Evolutionary conservation across 2,329 filamentous ascomycete genomes (phyloP).

Genomic region (Arachnopeziza araneosa): DNA sequence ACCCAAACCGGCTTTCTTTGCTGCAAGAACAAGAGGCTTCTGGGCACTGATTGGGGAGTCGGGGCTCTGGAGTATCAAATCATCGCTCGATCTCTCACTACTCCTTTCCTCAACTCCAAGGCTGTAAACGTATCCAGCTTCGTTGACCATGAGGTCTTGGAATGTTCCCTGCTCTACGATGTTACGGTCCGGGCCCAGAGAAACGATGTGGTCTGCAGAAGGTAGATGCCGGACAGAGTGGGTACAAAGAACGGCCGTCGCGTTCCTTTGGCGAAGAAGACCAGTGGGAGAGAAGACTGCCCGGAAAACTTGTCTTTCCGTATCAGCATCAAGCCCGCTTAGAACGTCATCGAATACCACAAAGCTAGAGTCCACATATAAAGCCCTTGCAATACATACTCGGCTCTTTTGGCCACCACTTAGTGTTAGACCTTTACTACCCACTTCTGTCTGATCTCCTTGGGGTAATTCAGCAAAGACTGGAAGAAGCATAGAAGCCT

Average conservation of each 20-base stretch:
- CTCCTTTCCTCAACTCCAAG: too few species aligned
- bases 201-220: conserved; percentile 25
- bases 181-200: conserved; percentile 27
- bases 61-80: too few species aligned
- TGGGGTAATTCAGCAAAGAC: conserved; percentile 41
- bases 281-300: conserved; percentile 15
- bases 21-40: too few species aligned
- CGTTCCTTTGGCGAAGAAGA: conserved; percentile 21
- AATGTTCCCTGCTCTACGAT: conserved; percentile 29
- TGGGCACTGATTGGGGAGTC: too few species aligned
- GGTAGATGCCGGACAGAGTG: conserved; percentile 18
- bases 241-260: conserved; percentile 35
- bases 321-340: conserved; percentile 25
- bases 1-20: too few species aligned
- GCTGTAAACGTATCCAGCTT: conserved; percentile 15
- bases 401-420: conserved; percentile 25
- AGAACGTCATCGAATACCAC: conserved; percentile 28
- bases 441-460: conserved; percentile 22
- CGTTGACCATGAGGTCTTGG: conserved; percentile 7
- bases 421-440: conserved; percentile 27
- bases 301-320: conserved; percentile 21
- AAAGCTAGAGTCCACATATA: conserved; percentile 31
- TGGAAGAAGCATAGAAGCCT: conserved; percentile 56
- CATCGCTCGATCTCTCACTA: too few species aligned
- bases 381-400: conserved; percentile 46